phyloP scores from a whole-genome alignment of 192 early-diverging fungal genomes.

The Powellomyces hirtus region DNA sequence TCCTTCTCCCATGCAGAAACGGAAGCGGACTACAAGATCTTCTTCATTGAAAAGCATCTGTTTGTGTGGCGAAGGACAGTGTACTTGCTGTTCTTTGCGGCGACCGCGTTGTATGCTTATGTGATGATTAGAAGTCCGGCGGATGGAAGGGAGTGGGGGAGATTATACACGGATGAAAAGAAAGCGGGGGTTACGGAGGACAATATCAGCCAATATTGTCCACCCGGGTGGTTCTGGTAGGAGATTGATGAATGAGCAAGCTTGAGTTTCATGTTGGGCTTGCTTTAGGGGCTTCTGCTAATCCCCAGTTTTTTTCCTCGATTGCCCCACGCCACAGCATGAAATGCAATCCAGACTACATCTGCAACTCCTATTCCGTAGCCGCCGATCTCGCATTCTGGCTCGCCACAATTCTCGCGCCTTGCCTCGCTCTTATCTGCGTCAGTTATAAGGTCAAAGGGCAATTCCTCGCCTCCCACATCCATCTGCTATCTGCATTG shows the following conservation, averaged over 20 bases:
- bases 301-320: no score
- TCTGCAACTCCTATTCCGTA: conserved; percentile 35
- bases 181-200: not conserved
- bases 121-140: conserved; percentile 28
- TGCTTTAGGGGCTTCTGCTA: no score
- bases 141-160: conserved; percentile 16
- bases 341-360: conserved; percentile 29
- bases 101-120: conserved; percentile 29
- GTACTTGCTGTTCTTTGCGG: conserved; percentile 20
- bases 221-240: conserved; percentile 32
- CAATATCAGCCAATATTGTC: conserved; percentile 2
- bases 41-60: conserved; percentile 31
- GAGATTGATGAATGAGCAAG: no score
- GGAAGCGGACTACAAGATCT: conserved; percentile 34
- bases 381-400: conserved; percentile 33
- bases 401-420: conserved; percentile 31
- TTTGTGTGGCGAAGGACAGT: conserved; percentile 28
- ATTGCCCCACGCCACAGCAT: no score
- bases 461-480: conserved; percentile 4
- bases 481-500: conserved; percentile 23
- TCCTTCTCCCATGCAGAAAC: conserved; percentile 31
- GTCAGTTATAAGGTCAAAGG: conserved; percentile 20
- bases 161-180: conserved; percentile 1
- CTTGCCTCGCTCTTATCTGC: conserved; percentile 20
- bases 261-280: not conserved